Base-by-base conservation (phyloP, 768 basidiomycete genomes). In the Leccinum uliginosum region DNA sequence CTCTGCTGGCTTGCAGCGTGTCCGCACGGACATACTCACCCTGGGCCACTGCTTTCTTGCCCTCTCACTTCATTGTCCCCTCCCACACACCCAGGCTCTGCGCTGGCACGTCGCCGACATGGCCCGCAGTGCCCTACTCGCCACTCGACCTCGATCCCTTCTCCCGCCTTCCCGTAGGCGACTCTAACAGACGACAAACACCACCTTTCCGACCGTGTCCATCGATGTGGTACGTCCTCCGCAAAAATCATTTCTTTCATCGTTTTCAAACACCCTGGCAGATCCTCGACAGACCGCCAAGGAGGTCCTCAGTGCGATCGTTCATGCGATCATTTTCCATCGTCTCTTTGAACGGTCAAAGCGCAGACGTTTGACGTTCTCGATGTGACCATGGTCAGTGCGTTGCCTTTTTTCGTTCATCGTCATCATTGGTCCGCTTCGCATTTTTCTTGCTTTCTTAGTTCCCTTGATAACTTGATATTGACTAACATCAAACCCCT, bases 271-370 rank as follows among this genome's bases (percentile, higher is more conserved):
- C 26, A 11, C 5, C 21, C 3, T 17, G n/a, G 17, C 62, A 91
- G 90, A 76, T 83, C 46, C 75, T 92, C 50, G 91, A 24, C 80
- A 78, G 51, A 85, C 81, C 17, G 80, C 83, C 35, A 86, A 84
- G 69, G 90, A 92, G 61, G 87, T 86, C 45, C 79, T 93, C 6
- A 80, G 79, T 54, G 90, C 83, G 3, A 76, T 91, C 52, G 78
- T 93, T n/a, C 91, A 93, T 64, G 78, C 89, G 0, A 86, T 93
- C 49, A 75, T 93, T 15, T 93, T 93, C 67, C 91, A 93, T 66
- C 82, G 91, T 8, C 76, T 91, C 19, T 90, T 93, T 65, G 91
- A 3, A 84, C 83, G 0, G 80, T 93, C 44, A 89, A 86, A 62
- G 87, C 91, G 0, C 80, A 81, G 62, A 85, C 79, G 2, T 86